Base-by-base conservation (phyloP, 2,329 filamentous ascomycete genomes). In the Exophiala spinifera region DNA sequence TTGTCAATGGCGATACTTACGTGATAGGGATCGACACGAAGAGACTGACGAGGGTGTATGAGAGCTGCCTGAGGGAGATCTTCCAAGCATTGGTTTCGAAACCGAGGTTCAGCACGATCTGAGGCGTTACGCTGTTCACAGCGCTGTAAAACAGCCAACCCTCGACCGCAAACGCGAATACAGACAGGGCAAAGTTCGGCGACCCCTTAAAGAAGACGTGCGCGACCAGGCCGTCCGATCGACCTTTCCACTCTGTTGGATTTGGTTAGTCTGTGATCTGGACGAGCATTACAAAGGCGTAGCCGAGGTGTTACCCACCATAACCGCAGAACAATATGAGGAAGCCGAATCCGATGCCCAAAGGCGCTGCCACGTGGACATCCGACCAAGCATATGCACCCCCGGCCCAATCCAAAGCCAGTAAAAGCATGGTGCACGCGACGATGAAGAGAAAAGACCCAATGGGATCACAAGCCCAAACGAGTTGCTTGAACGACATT, bases 91-190 rank as follows among this genome's bases (percentile, higher is more conserved):
- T 66, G 6, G 68, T 67, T 57, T 76, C 71, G 52, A 77, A 80
- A 4, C 76, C 77, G 4, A 80, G 68, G 53, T 79, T 70, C 2
- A 79, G 70, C 2, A 75, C 67, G 42, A 80, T 73, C 52, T 78
- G 72, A 1, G 77, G 76, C 1, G 76, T 76, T 40, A 79, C 67
- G 19, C 73, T 73, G 64, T 79, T 79, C 50, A 80, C 76, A 1
- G 77, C 78, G 51, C 72, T 75, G 66, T 79, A 80, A 63, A 80
- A 82, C 51, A 82, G 79, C 79, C 79, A 83, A 13, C 79, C 79
- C 66, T 83, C 79, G 31, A 82, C 76, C 2, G 76, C 75, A 56
- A 82, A 82, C 3, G 79, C 79, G 62, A 81, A 80, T 8, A 77
- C 74, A 1, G 79, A 75, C 3, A 81, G 73, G 6, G 71, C 74